These are phyloP conservation scores for Funneliformis caledonium DNA, from an alignment of 371 early-diverging fungal species.

Conservation along the genomic window DNA sequence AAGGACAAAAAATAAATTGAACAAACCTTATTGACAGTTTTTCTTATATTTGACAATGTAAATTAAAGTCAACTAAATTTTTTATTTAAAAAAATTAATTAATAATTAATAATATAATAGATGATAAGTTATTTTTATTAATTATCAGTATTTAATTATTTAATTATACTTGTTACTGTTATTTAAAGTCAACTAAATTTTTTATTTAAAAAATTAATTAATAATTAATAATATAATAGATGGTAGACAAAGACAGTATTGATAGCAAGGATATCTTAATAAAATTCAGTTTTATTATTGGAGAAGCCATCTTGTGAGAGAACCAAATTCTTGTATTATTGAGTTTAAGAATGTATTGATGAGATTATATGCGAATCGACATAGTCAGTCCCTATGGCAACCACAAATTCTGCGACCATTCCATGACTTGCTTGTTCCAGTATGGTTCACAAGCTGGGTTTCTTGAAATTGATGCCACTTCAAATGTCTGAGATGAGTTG, in stretches of 20 bases:
- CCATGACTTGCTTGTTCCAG: not conserved
- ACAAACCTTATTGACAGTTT: not conserved
- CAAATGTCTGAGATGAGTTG: slow-evolving; percentile 26
- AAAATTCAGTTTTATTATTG: not conserved
- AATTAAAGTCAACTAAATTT: no score
- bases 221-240: no score
- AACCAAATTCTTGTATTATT: not conserved
- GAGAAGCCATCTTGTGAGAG: not conserved
- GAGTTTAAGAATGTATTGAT: not conserved
- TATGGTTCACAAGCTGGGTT: slow-evolving; percentile 14
- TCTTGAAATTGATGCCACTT: slow-evolving; percentile 32
- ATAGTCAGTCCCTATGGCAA: slow-evolving; percentile 9
- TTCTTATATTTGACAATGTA: slow-evolving; percentile 1
- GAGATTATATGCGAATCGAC: slow-evolving; percentile 19
- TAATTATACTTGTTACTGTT: no score
- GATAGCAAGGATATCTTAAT: not conserved
- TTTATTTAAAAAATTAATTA: no score
- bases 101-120: no score
- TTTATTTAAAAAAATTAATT: no score
- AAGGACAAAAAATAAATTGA: slow-evolving; percentile 5
- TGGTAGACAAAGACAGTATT: slow-evolving; percentile 4
- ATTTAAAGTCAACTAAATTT: no score
- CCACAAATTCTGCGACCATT: slow-evolving; percentile 20
- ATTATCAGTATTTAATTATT: no score
- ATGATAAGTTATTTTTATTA: no score